Conservation (phyloP, 768 basidiomycete genomes). For the Pleurotus giganteus region DNA sequence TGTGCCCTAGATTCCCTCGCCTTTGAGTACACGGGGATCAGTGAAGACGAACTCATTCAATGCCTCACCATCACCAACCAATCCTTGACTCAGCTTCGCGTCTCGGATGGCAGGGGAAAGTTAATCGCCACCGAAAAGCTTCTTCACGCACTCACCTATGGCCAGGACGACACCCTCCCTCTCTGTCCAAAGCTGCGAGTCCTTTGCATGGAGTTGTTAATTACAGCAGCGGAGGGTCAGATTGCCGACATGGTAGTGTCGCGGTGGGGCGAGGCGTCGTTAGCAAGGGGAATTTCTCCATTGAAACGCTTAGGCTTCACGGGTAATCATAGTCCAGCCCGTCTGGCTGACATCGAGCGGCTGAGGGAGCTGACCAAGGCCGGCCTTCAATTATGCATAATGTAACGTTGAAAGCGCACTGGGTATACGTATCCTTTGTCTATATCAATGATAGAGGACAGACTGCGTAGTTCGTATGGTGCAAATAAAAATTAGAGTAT, state of each 20-base stretch:
- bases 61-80: conserved; percentile 3
- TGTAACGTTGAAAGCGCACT: not conserved
- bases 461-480: not conserved
- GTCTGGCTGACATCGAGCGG: not conserved
- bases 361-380: not conserved
- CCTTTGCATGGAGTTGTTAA: not conserved
- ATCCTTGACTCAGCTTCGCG: conserved; percentile 3
- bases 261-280: not conserved
- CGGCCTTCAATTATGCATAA: conserved; percentile 1
- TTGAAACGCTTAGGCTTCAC: conserved; percentile 1
- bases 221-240: conserved; percentile 3
- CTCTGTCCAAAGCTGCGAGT: not conserved
- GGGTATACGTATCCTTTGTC: not conserved
- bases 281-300: not conserved
- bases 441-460: not conserved
- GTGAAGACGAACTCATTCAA: conserved; percentile 8
- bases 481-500: not conserved
- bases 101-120: conserved; percentile 7
- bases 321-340: not conserved
- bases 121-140: conserved; percentile 2
- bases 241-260: conserved; percentile 4
- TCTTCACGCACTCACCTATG: conserved; percentile 4
- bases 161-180: not conserved
- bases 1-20: not conserved
- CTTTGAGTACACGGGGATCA: conserved; percentile 8